Evolutionary conservation across 805 yeast genomes (phyloP).

Genomic region (Suhomyces canberraensis): DNA sequence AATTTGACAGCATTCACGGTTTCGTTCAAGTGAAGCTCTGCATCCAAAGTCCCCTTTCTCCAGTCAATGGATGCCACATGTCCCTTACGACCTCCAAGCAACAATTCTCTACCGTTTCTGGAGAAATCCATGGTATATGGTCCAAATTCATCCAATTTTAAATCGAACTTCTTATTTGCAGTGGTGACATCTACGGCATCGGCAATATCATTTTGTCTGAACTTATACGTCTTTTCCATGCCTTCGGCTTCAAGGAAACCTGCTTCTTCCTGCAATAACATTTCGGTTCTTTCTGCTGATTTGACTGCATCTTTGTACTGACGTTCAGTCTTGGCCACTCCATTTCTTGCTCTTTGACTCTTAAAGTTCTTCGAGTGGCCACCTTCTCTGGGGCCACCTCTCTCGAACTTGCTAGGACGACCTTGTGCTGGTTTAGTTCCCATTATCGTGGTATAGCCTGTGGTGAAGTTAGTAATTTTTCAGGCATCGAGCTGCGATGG

Average conservation of each 20-base stretch:
- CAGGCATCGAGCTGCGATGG: not conserved
- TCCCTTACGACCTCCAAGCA: slow-evolving; percentile 88
- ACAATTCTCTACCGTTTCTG: slow-evolving; percentile 80
- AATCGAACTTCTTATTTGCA: slow-evolving; percentile 68
- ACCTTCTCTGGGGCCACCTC: not conserved
- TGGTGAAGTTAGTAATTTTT: not conserved
- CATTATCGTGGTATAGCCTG: not conserved
- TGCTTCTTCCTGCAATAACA: slow-evolving; percentile 75
- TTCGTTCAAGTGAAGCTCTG: slow-evolving; percentile 84
- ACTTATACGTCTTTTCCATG: slow-evolving; percentile 90
- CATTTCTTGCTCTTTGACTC: slow-evolving; percentile 62
- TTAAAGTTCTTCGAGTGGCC: slow-evolving; percentile 35
- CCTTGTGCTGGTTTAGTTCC: not conserved
- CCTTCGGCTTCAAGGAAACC: slow-evolving; percentile 92
- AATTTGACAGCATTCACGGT: slow-evolving; percentile 88
- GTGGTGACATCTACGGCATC: slow-evolving; percentile 76
- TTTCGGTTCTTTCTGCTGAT: slow-evolving; percentile 83
- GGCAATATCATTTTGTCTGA: slow-evolving; percentile 74
- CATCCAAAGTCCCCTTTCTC: slow-evolving; percentile 77
- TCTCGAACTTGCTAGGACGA: slow-evolving; percentile 7
- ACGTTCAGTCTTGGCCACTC: slow-evolving; percentile 63
- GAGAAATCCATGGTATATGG: slow-evolving; percentile 83
- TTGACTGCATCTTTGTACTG: slow-evolving; percentile 75
- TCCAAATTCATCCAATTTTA: slow-evolving; percentile 74
- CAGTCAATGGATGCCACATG: slow-evolving; percentile 96